Base-by-base conservation (phyloP, 768 basidiomycete genomes). In the Suillus bovinus region DNA sequence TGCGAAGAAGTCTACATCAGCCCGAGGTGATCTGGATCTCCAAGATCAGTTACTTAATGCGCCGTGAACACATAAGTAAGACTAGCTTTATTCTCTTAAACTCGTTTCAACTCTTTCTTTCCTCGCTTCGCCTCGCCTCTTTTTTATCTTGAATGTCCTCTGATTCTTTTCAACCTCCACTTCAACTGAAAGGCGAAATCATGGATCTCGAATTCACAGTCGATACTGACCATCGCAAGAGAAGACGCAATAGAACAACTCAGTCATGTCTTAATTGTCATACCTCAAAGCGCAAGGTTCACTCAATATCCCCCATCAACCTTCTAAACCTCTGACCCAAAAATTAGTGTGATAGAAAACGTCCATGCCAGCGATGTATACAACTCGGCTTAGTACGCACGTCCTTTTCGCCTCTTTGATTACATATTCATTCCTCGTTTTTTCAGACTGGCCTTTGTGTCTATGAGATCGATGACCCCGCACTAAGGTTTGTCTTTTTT, bases 321-420 rank as follows among this genome's bases (percentile, higher is more conserved):
- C n/a, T n/a, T n/a, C n/a, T n/a, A n/a, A n/a, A n/a, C n/a, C n/a
- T n/a, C n/a, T n/a, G n/a, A n/a, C n/a, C n/a, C n/a, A n/a, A n/a
- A n/a, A n/a, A n/a, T n/a, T n/a, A 94, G 92, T 96, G 94, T 71
- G 94, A 96, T 77, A 82, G 94, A 61, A 94, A 94, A 72, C 83
- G 94, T 44, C 94, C 94, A 22, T 96, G 94, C 76, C 88, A 90
- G 69, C 82, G 93, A 56, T 96, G 93, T 76, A 95, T 94, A 61
- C 91, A 94, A 66, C 84, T 95, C 24, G 93, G 93, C 60, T 77
- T 96, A 74, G 93, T 93, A 78, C 63, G 74, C 69, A 66, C 39
- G 22, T n/a, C 60, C 61, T 34, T 33, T 55, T 60, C 44, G 31
- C 20, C 36, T 55, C 49, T 27, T 2, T 57, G 39, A 46, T 36